Percentiles rank a stretch among this genome's conserved stretches.
Conservation (phyloP, 176 grass and related monocot species). For the Dactylis glomerata region DNA sequence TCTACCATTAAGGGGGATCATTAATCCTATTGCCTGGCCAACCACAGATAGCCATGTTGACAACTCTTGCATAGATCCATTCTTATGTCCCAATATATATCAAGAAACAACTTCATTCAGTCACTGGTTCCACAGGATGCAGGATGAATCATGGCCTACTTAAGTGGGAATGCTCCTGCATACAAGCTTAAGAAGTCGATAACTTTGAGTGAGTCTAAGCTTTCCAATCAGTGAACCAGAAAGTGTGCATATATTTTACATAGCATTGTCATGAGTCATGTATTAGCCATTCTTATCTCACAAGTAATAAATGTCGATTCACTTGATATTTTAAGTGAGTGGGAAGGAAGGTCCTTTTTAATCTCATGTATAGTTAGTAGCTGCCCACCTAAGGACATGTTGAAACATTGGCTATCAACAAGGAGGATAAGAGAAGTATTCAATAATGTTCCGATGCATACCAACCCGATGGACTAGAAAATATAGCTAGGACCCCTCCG, state of each 20-base stretch:
- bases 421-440: too few relatives aligned
- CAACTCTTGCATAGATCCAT: neutral
- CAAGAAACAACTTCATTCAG: constrained; percentile 76
- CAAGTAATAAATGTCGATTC: constrained; percentile 82
- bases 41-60: too few relatives aligned
- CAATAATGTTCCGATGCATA: too few relatives aligned
- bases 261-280: neutral
- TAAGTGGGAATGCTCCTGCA: constrained; percentile 88
- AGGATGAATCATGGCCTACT: constrained; percentile 72
- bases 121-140: constrained; percentile 81
- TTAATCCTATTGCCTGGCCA: too few relatives aligned
- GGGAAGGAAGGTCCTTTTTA: constrained; percentile 51
- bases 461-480: too few relatives aligned
- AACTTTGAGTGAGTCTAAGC: neutral
- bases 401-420: too few relatives aligned
- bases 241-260: too few relatives aligned
- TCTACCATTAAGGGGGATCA: neutral
- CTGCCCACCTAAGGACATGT: too few relatives aligned
- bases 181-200: neutral
- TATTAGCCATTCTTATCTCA: constrained; percentile 45
- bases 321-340: constrained; percentile 43
- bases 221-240: neutral
- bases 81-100: neutral
- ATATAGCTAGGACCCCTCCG: constrained; percentile 57
- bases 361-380: constrained; percentile 39